phyloP scores from a whole-genome alignment of 805 yeast species.

The Candida morakotiae region DNA sequence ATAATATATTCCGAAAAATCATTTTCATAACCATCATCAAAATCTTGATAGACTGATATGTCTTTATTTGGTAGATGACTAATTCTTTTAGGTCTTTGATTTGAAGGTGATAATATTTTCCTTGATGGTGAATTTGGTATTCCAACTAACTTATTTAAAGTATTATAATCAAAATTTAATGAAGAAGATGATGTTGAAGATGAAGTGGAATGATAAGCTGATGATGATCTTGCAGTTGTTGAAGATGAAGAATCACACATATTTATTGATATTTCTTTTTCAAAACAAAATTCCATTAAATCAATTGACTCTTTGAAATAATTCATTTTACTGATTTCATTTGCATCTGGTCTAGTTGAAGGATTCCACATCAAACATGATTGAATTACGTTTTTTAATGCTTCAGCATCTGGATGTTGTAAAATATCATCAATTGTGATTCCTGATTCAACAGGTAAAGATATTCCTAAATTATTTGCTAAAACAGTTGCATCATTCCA shows the following conservation, averaged over 20 bases:
- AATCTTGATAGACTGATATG: constrained; percentile 13
- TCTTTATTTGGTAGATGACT: background rate
- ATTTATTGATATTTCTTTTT: constrained; percentile 2
- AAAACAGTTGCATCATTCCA: constrained; percentile 64
- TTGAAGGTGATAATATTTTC: constrained; percentile 3
- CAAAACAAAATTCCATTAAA: constrained; percentile 7
- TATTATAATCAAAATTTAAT: background rate
- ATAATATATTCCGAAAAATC: constrained; percentile 7
- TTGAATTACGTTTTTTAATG: constrained; percentile 39
- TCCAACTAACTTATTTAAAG: constrained; percentile 5
- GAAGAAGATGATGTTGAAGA: background rate
- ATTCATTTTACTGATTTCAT: constrained; percentile 42
- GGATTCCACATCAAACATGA: constrained; percentile 79
- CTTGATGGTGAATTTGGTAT: constrained; percentile 7
- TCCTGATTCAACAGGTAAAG: constrained; percentile 55
- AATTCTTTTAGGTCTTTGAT: constrained; percentile 1
- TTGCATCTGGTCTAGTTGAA: constrained; percentile 50
- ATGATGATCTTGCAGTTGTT: background rate
- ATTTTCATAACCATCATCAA: constrained; percentile 19
- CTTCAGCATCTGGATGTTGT: constrained; percentile 38
- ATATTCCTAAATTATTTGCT: constrained; percentile 51
- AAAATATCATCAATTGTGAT: constrained; percentile 42
- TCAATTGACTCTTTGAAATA: constrained; percentile 49
- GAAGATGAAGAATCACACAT: background rate
- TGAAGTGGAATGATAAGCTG: background rate